Evolutionary conservation across 176 grass and related monocot genomes (phyloP).

Genomic region (Rhipidocladum racemiflorum): DNA sequence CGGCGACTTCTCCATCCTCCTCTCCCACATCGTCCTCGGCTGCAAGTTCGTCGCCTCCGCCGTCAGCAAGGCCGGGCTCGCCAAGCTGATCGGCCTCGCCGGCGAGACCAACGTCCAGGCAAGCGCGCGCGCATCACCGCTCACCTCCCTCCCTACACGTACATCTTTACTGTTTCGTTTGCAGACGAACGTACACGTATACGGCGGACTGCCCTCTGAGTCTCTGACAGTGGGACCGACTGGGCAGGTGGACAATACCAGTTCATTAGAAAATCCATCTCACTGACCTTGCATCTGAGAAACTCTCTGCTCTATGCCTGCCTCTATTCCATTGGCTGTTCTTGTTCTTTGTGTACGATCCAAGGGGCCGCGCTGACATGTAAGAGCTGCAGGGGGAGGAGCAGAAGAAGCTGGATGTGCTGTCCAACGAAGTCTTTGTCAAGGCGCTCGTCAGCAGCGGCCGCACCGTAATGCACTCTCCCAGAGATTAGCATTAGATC

Average conservation of each 20-base stretch:
- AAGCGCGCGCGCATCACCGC: background rate
- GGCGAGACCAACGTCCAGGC: constrained; percentile 94
- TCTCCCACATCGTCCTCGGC: constrained; percentile 95
- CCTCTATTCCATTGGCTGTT: no score
- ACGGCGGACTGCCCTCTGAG: background rate
- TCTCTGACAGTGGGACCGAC: background rate
- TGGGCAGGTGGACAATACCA: background rate
- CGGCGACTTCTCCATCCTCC: constrained; percentile 95
- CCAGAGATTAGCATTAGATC: background rate
- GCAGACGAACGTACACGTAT: background rate
- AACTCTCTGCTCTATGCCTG: background rate
- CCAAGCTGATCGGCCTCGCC: constrained; percentile 86
- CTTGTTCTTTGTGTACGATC: background rate
- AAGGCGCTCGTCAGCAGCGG: constrained; percentile 94
- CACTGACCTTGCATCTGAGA: background rate
- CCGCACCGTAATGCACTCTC: constrained; percentile 53
- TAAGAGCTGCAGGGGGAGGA: constrained; percentile 69
- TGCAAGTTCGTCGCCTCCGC: constrained; percentile 95
- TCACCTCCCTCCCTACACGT: background rate
- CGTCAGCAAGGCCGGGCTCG: constrained; percentile 93
- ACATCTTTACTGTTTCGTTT: background rate
- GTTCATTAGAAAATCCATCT: background rate
- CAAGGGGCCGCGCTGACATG: background rate
- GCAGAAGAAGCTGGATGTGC: constrained; percentile 96
- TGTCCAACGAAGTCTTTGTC: constrained; percentile 95